These are phyloP conservation scores for Avena sativa DNA, from an alignment of 176 grass and related monocot species.

Conservation along the genomic window DNA sequence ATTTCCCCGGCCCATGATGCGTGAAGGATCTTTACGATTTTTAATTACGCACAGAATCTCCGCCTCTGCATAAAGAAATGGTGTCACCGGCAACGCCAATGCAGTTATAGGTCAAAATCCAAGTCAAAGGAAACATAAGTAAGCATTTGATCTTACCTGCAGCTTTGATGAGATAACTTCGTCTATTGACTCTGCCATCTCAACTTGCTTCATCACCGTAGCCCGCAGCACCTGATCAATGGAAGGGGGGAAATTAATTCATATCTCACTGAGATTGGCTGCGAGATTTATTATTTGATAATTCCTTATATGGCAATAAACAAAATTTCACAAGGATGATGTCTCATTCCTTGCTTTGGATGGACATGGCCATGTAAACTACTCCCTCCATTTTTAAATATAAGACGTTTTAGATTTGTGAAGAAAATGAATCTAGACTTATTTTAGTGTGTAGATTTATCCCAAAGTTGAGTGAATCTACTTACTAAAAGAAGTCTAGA, in stretches of 20 bases:
- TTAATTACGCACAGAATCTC: constrained; percentile 62
- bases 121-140: constrained; percentile 17
- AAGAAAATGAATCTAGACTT: no score
- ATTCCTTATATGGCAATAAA: not conserved
- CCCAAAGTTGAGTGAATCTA: no score
- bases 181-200: constrained; percentile 79
- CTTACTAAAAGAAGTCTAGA: no score
- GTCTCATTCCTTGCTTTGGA: not conserved
- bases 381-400: no score
- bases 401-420: no score
- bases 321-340: not conserved
- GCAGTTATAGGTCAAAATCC: not conserved
- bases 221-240: constrained; percentile 76
- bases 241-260: not conserved
- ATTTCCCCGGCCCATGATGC: no score
- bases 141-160: constrained; percentile 49
- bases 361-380: no score
- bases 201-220: constrained; percentile 77
- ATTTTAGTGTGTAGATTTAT: no score
- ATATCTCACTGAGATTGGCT: not conserved
- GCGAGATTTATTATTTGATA: not conserved
- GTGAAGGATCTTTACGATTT: not conserved
- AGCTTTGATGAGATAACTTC: constrained; percentile 62
- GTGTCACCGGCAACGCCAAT: not conserved
- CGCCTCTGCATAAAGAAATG: constrained; percentile 55